Percentiles rank a stretch among this genome's conserved stretches.
phyloP scores from a whole-genome alignment of 2,329 filamentous ascomycete species.

The Sporothrix inflata region DNA sequence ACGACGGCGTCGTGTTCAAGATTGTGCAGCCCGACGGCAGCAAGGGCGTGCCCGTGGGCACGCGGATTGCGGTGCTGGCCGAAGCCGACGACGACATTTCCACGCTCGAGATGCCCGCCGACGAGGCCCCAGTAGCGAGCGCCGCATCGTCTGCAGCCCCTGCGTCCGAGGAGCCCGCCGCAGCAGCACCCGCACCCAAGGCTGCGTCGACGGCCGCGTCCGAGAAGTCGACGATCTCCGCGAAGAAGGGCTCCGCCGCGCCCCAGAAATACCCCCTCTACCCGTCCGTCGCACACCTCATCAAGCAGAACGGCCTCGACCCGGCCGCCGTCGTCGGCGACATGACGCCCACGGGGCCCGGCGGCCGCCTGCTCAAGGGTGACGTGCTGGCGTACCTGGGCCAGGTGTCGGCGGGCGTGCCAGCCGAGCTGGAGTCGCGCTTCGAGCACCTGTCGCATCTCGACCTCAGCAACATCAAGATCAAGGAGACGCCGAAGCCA shows the following conservation, averaged over 20 bases:
- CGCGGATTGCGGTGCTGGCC: slow-evolving; percentile 80
- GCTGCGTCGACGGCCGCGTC: not conserved
- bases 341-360: slow-evolving; percentile 86
- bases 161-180: not conserved
- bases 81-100: slow-evolving; percentile 79
- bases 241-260: slow-evolving; percentile 61
- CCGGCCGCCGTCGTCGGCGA: slow-evolving; percentile 70
- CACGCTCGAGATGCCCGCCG: slow-evolving; percentile 73
- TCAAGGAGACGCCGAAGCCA: slow-evolving; percentile 49
- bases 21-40: slow-evolving; percentile 73
- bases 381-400: slow-evolving; percentile 92
- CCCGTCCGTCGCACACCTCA: slow-evolving; percentile 81
- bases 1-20: slow-evolving; percentile 84
- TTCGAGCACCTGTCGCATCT: slow-evolving; percentile 79
- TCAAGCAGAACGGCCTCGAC: slow-evolving; percentile 77
- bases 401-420: slow-evolving; percentile 71
- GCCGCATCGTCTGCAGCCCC: not conserved
- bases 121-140: slow-evolving; percentile 50
- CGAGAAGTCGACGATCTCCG: not conserved
- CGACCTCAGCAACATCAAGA: slow-evolving; percentile 93
- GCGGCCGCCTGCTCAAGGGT: slow-evolving; percentile 88
- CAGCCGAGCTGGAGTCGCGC: slow-evolving; percentile 69
- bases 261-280: slow-evolving; percentile 63
- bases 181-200: slow-evolving; percentile 17
- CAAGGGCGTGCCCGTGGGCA: slow-evolving; percentile 77